These are phyloP conservation scores for Gyromitra esculenta DNA, from an alignment of 2,329 filamentous ascomycete species.

Conservation along the genomic window DNA sequence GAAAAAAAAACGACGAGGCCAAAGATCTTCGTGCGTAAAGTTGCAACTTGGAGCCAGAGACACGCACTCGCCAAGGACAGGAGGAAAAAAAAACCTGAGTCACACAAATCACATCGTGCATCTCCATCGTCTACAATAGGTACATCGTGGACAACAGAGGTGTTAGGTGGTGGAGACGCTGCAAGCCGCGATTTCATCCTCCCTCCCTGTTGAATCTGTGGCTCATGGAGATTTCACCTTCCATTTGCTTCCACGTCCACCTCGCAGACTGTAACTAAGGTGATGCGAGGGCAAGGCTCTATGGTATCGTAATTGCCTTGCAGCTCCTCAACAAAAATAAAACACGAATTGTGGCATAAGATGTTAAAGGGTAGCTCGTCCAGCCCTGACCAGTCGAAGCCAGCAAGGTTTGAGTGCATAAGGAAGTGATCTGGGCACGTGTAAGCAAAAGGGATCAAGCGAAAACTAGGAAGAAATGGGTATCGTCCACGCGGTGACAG, in stretches of 20 bases:
- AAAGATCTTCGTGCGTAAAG: conserved; percentile 34
- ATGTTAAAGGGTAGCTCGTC: conserved; percentile 26
- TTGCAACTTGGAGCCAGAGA: conserved; percentile 36
- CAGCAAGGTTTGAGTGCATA: conserved; percentile 41
- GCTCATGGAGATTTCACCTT: conserved; percentile 35
- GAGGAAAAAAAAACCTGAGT: conserved; percentile 24
- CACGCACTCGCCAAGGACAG: conserved; percentile 25
- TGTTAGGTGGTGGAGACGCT: conserved; percentile 32
- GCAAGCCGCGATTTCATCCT: conserved; percentile 17
- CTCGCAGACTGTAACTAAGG: conserved; percentile 30
- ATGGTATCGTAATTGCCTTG: conserved; percentile 30
- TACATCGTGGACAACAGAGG: conserved; percentile 34
- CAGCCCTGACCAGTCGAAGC: conserved; percentile 28
- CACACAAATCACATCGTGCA: conserved; percentile 44
- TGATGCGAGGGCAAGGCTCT: conserved; percentile 32
- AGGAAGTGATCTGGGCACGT: conserved; percentile 33
- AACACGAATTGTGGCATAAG: conserved; percentile 31
- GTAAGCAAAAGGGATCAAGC: conserved; percentile 49
- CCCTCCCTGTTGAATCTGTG: conserved; percentile 22
- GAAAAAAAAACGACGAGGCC: conserved; percentile 32
- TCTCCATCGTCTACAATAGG: conserved; percentile 33
- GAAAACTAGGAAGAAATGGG: conserved; percentile 47
- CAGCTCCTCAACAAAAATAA: conserved; percentile 41
- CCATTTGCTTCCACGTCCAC: conserved; percentile 43
- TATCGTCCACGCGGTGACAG: conserved; percentile 46